Evolutionary conservation across 139 green algal species (phyloP), one percentile per base, ranked within the genome.

Genomic region (Microglena sp.): DNA sequence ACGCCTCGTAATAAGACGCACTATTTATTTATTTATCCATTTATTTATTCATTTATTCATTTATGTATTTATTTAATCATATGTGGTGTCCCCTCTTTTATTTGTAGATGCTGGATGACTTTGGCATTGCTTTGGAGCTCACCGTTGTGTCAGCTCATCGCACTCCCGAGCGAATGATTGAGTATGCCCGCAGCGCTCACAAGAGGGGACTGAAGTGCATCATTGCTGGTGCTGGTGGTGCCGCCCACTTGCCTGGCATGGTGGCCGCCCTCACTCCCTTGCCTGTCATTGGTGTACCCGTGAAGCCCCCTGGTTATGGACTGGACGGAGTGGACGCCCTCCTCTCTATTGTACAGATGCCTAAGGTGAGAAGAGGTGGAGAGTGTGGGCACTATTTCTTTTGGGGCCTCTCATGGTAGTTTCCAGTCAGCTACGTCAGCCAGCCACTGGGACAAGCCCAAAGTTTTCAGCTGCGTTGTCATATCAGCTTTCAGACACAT

Each of bases 231-330:
- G 92, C 92, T 22, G 91, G 91, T 32, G 92, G 92, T 45, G 93
- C 93, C 1, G 93, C 93, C 4, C 93, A 99, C 72, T 77, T 99
- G 64, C 92, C 93, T 5, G 93, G 94, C 58, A 98, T 99, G 93
- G 87, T 96, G 29, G 94, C 94, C 0, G 82, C 92, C 33, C 87
- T 97, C 76, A 97, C 93, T 3, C 89, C 94, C 3, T 82, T 99
- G 28, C 94, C 94, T 5, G 92, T 97, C 1, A 85, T 99, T 43
- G 94, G 94, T 21, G 94, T 99, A 43, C 94, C 94, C 0, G 89
- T 97, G 22, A 89, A 77, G 66, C 90, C 90, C 18, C 43, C 68
- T 1, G 90, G 89, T 0, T 77, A 83, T 1, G 78, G 92, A 64
- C 75, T 99, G n/a, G 92, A 97, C 69, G 94, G 94, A 60, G 31